Base-by-base conservation (phyloP, 2,329 filamentous ascomycete genomes). In the Apiospora marii region DNA sequence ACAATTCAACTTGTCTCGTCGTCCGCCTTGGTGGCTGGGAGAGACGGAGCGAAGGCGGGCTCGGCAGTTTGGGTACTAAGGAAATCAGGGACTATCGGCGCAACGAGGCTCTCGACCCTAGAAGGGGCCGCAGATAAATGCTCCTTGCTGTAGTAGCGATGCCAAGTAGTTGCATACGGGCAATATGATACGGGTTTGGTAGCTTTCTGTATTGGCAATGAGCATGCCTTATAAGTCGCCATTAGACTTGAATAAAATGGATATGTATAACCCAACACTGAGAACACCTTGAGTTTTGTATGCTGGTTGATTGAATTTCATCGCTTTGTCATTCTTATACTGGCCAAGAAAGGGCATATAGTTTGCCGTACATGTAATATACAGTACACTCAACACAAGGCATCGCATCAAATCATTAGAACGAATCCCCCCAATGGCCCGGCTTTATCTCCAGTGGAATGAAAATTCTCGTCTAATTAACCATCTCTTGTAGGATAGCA, bases 51-150 rank as follows among this genome's bases (percentile, higher is more conserved):
- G 95, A 98, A 81, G 96, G 96, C 4, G 96, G 96, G 0, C 82
- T 96, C 73, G 96, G 96, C 3, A 96, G 94, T 79, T 82, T 98
- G 81, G 94, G 95, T 3, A 98, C 96, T 5, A 97, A 95, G 84
- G 96, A 98, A 87, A 90, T 95, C 80, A 89, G 96, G 74, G 94
- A 97, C 77, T 95, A 92, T 83, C 90, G 95, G 81, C 91, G 89
- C 79, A 87, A 91, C 69, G 95, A 98, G 82, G 95, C 96, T 6
- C 85, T 90, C 75, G 93, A 98, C 86, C 95, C 95, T 64, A 89
- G 95, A 79, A 88, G 92, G 76, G 89, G 92, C 74, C 91, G 91
- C 82, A 78, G 82, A 70, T 88, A 75, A 79, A 69, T 37, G 1
- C 27, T 19, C 6, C 14, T n/a, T 61, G 30, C 49, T 27, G 16